Evolutionary conservation across 2,329 filamentous ascomycete species (phyloP), one percentile per base, ranked within the genome.

Genomic region (Ophiostoma himal-ulmi): DNA sequence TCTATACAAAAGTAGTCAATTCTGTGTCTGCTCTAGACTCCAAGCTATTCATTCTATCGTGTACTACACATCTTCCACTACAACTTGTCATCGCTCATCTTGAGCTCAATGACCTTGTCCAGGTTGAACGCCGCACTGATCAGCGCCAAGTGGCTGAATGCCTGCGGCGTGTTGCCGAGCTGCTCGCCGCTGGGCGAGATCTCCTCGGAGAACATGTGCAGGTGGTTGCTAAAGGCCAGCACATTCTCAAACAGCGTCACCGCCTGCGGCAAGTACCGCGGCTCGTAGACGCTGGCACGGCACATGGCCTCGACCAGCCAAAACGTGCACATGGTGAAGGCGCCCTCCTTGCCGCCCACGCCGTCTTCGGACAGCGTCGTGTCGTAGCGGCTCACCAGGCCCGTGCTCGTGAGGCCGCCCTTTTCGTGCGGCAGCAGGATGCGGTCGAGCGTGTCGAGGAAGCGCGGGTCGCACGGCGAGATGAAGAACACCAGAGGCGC

Each of bases 281-380:
- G 81, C 73, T 91, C 87, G 77, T 90, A 89, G 67, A 83, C 80
- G 74, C 85, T 81, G 74, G 90, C 90, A 41, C 91, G 84, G 39
- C 90, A 91, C 79, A 93, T 84, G 34, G 91, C 90, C 79, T 93
- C 91, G 14, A 93, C 89, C 0, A 93, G 85, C 91, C 91, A 93
- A 77, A 93, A 93, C 0, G 90, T 93, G 76, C 90, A 92, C 90
- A 93, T 93, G 76, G 85, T 88, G 77, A 93, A 93, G 26, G 90
- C 90, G 30, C 91, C 91, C 79, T 93, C 91, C 68, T 85, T 83
- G 22, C 91, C 91, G 52, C 90, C 89, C 10, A 93, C 89, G 39
- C 90, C 90, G 75, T 93, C 91, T 70, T 92, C 86, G 2, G 89
- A 86, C 36, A 87, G 80, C 6, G 88, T 81, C 0, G 88, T 90